phyloP scores from a whole-genome alignment of 1,139 yeast species.

The Suhomyces bribrorum region DNA sequence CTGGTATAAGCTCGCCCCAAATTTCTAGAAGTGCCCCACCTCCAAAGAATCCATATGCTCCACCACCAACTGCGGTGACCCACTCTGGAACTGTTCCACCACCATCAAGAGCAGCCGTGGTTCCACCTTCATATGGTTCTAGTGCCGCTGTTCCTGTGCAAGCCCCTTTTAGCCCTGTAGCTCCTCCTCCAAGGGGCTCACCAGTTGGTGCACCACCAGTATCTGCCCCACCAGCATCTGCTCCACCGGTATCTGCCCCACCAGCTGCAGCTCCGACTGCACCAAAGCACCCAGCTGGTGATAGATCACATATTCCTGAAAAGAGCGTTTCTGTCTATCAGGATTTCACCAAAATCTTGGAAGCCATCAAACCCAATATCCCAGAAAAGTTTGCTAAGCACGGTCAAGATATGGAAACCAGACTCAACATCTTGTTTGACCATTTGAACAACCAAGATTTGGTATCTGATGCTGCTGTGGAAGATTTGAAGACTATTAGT shows the following conservation, averaged over 20 bases:
- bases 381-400: conserved; percentile 79
- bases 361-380: conserved; percentile 66
- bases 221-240: background rate
- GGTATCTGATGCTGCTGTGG: conserved; percentile 58
- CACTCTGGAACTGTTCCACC: conserved; percentile 21
- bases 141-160: conserved; percentile 8
- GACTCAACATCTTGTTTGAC: conserved; percentile 74
- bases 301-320: conserved; percentile 67
- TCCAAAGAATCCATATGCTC: conserved; percentile 46
- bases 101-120: conserved; percentile 20
- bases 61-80: conserved; percentile 17
- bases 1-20: conserved; percentile 4
- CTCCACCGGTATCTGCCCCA: conserved; percentile 24
- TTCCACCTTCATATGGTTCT: conserved; percentile 10
- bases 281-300: conserved; percentile 66
- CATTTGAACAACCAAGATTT: conserved; percentile 77
- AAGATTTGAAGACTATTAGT: conserved; percentile 53
- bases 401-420: conserved; percentile 76
- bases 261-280: conserved; percentile 14
- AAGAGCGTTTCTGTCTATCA: conserved; percentile 60
- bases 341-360: conserved; percentile 54
- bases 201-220: conserved; percentile 13
- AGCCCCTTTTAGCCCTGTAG: conserved; percentile 7
- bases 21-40: conserved; percentile 22
- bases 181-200: conserved; percentile 16